Evolutionary conservation across 768 basidiomycete species (phyloP).

Genomic region (Lentinula raphanica): DNA sequence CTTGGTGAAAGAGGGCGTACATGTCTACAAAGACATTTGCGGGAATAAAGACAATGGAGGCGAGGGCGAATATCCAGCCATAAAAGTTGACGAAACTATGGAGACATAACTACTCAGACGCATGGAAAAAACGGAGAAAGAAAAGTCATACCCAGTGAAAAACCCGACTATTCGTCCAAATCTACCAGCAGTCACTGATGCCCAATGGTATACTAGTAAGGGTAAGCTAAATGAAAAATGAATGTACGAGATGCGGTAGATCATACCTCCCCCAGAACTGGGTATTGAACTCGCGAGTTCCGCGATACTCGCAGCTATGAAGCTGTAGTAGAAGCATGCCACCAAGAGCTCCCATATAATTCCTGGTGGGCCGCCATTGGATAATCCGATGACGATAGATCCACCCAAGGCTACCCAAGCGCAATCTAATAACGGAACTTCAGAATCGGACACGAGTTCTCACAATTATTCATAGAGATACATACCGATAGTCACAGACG

Average conservation of each 20-base stretch:
- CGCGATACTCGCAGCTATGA: constrained; percentile 12
- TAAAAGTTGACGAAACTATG: constrained; percentile 13
- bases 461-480: background rate
- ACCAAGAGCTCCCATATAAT: constrained; percentile 13
- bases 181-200: constrained; percentile 12
- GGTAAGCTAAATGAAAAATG: background rate
- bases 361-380: constrained; percentile 13
- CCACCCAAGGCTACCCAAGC: constrained; percentile 14
- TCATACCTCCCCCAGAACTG: constrained; percentile 13
- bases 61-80: constrained; percentile 13
- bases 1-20: constrained; percentile 14
- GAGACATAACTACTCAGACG: background rate
- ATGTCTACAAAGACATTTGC: constrained; percentile 13
- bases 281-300: constrained; percentile 15
- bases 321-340: constrained; percentile 11
- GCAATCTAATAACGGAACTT: constrained; percentile 1
- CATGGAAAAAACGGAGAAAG: background rate
- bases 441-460: background rate
- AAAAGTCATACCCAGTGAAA: constrained; percentile 8
- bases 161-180: constrained; percentile 11
- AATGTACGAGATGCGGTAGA: background rate
- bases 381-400: constrained; percentile 9
- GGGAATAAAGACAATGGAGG: constrained; percentile 10
- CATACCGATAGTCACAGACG: constrained; percentile 12
- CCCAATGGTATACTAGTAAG: constrained; percentile 12